Conservation (phyloP, 2,329 filamentous ascomycete species). For the Colletotrichum neosansevieriae region DNA sequence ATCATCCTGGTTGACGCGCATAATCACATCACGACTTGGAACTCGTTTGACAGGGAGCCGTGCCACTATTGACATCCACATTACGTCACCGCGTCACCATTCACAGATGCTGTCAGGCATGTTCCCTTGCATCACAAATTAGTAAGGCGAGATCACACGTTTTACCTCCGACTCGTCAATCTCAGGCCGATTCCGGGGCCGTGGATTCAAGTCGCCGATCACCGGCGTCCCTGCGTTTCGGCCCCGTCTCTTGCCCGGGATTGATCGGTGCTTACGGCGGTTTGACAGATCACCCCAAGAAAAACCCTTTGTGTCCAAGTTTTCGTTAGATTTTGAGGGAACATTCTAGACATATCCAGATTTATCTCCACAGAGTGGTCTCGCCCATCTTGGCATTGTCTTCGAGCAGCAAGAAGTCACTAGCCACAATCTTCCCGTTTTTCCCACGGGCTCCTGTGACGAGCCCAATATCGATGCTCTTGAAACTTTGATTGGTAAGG, state of each 20-base stretch:
- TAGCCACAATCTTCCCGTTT: constrained; percentile 35
- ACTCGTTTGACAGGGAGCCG: constrained; percentile 24
- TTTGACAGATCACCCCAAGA: neutral
- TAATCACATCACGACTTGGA: constrained; percentile 32
- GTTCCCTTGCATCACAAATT: constrained; percentile 15
- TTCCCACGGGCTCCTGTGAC: constrained; percentile 28
- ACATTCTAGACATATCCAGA: no score
- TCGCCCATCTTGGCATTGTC: constrained; percentile 32
- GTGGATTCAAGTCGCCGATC: constrained; percentile 12
- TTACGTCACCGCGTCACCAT: constrained; percentile 31
- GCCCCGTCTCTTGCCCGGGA: neutral
- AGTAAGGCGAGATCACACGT: neutral
- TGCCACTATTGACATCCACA: constrained; percentile 24
- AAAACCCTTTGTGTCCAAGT: no score
- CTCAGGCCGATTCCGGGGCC: constrained; percentile 1
- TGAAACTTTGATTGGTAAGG: constrained; percentile 31
- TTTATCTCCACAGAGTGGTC: constrained; percentile 34
- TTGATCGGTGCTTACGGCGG: constrained; percentile 8
- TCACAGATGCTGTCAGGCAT: constrained; percentile 19
- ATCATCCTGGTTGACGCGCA: constrained; percentile 15
- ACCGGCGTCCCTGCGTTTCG: constrained; percentile 17
- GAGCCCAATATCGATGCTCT: constrained; percentile 30
- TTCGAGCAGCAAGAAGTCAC: constrained; percentile 33
- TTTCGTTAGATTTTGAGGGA: no score
- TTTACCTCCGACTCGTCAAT: constrained; percentile 6